phyloP scores from a whole-genome alignment of 352 stramenopile genomes.

The Phytophthora cryptogea region DNA sequence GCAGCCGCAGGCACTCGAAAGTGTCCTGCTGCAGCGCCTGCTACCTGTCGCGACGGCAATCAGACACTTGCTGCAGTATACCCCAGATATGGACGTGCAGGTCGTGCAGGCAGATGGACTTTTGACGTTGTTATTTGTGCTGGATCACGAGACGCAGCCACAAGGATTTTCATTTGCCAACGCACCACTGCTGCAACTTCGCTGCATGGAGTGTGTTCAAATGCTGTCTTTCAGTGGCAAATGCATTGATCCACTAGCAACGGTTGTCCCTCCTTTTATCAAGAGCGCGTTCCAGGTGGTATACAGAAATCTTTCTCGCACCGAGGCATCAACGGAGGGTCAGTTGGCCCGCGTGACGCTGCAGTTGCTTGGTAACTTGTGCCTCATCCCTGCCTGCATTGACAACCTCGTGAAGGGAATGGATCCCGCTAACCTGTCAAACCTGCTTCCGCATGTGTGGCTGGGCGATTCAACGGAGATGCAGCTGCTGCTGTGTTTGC shows the following conservation, averaged over 20 bases:
- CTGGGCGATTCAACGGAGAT: conserved; percentile 80
- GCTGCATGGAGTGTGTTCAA: conserved; percentile 87
- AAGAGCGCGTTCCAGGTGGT: conserved; percentile 86
- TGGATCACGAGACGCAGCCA: conserved; percentile 84
- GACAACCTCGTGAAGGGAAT: conserved; percentile 90
- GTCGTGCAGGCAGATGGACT: conserved; percentile 79
- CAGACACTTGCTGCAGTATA: conserved; percentile 82
- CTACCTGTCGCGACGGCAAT: conserved; percentile 81
- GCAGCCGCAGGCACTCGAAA: conserved; percentile 69
- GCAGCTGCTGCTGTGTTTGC: conserved; percentile 81
- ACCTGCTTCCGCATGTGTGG: conserved; percentile 77
- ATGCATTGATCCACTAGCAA: conserved; percentile 76
- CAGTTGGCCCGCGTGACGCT: conserved; percentile 80
- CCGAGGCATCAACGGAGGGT: conserved; percentile 79
- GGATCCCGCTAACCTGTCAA: conserved; percentile 73
- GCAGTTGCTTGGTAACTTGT: conserved; percentile 85
- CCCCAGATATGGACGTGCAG: conserved; percentile 82
- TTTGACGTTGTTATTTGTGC: conserved; percentile 68
- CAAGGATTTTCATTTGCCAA: conserved; percentile 80
- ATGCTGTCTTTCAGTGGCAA: conserved; percentile 89
- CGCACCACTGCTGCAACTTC: conserved; percentile 75
- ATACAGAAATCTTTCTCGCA: conserved; percentile 82
- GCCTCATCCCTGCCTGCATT: conserved; percentile 84
- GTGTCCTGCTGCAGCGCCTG: conserved; percentile 70
- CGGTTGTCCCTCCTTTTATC: conserved; percentile 80